Base-by-base conservation (phyloP, 805 yeast species). In the Sungouiozyma intestinalis region DNA sequence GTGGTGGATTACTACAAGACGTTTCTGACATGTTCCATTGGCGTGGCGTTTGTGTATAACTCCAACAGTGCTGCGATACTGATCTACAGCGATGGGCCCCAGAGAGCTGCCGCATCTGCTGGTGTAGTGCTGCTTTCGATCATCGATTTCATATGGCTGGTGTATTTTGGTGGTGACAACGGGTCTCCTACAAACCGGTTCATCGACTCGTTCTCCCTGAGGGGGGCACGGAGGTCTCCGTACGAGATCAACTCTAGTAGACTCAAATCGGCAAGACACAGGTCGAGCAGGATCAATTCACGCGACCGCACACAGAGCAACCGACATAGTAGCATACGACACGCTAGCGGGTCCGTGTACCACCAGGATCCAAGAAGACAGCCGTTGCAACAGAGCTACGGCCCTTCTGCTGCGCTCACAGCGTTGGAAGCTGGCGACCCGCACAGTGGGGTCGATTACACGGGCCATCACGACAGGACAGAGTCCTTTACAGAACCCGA, bases 81-180 rank as follows among this genome's bases (percentile, higher is more conserved):
- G 51, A 83, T 92, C 24, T 92, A 90, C 66, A 64, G 76, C 19
- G 63, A 66, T 18, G 72, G 74, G 16, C 69, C 92, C 0, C 74
- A 81, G 14, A 70, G 74, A 46, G 83, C 84, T 40, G 94, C 96
- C 19, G 88, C 94, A 6, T 84, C 94, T 2, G 96, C 97, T 0
- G 97, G 98, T 5, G 81, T 85, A 50, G 84, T 90, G 43, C 67
- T 90, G 39, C 66, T 86, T 36, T 79, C 92, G 15, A 85, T 90
- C 61, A 69, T 85, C 46, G 86, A 92, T 59, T 58, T 88, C 38
- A 65, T 84, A 45, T 92, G 96, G 95, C 69, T 90, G 36, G 68
- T 86, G 45, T 88, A 86, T 63, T 85, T 81, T 58, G 97, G 97
- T 21, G 82, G 94, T 18, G 90, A 90, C 47, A 84, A 85, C 41